A percentile compares a stretch with the other conserved stretches of the same genome.
These are phyloP conservation scores for Sporodiniella umbellata DNA, from an alignment of 371 early-diverging fungal genomes.

Conservation along the genomic window DNA sequence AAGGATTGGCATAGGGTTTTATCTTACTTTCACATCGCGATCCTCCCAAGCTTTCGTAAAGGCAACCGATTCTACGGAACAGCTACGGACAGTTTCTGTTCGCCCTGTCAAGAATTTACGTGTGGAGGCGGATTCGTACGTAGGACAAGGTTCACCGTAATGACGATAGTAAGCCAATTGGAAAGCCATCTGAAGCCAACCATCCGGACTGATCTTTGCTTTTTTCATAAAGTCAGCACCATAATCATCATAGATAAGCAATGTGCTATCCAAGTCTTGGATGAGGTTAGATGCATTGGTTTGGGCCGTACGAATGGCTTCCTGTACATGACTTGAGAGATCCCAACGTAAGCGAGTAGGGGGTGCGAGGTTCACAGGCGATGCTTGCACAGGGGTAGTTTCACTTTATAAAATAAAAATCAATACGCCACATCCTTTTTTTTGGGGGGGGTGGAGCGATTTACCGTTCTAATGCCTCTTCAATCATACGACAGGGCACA, in stretches of 20 bases:
- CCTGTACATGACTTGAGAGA: constrained; percentile 41
- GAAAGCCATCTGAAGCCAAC: constrained; percentile 84
- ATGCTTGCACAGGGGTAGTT: constrained; percentile 37
- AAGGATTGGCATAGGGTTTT: neutral
- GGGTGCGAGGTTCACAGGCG: constrained; percentile 32
- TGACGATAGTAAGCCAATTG: constrained; percentile 82
- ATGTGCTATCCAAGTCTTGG: constrained; percentile 64
- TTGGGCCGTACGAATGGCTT: constrained; percentile 58
- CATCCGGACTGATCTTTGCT: constrained; percentile 73
- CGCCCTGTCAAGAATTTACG: constrained; percentile 80
- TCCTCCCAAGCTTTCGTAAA: constrained; percentile 73
- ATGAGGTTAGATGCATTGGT: constrained; percentile 62
- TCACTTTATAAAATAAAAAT: too few relatives aligned
- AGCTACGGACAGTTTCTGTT: constrained; percentile 82
- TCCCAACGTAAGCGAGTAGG: constrained; percentile 67
- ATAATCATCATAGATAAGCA: constrained; percentile 69
- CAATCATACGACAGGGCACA: constrained; percentile 75
- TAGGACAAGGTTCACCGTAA: constrained; percentile 64
- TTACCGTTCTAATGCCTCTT: constrained; percentile 60
- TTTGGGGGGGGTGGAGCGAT: neutral
- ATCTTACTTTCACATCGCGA: constrained; percentile 36
- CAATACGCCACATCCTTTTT: too few relatives aligned
- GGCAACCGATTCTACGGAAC: constrained; percentile 58
- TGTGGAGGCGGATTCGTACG: constrained; percentile 86
- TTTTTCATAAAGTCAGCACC: constrained; percentile 85